Base-by-base conservation (phyloP, 1,284 basidiomycete species). In the Wolfiporia cocos region DNA sequence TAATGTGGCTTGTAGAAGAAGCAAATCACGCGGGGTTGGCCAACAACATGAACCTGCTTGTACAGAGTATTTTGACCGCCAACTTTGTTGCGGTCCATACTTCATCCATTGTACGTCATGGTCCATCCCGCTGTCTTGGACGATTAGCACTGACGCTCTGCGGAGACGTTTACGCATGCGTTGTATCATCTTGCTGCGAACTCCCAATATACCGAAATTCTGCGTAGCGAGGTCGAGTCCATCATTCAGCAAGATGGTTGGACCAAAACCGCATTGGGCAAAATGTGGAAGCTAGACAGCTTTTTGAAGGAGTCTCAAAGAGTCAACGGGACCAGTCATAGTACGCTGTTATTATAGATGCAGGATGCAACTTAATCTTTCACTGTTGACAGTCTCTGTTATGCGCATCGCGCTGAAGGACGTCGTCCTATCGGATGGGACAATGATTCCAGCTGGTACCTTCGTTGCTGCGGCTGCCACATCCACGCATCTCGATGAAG, bases 201-300 rank as follows among this genome's bases (percentile, higher is more conserved):
- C 34, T 68, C 69, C 0, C 56, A 67, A 21, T 68, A 66, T 30
- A 50, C 69, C 10, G 45, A 58, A 11, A 61, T 61, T 5, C 51
- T 77, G 24, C 65, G 73, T 2, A 66, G 71, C 31, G 74, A 78
- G 51, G 57, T 73, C 0, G 67, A 69, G 18, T 22, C 37, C 1
- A 53, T 67, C 4, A 45, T 69, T 6, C 42, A 48, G 0, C 49
- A 56, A 24, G 64, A 73, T 18, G 72, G 74, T 0, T 74, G 72
- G 69, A 67, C 65, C 0, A 74, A 73, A 50, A 51, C 52, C 0
- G 59, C 67, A 0, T 53, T 77, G 38, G 52, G 48, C 6, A 70
- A 69, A 38, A 66, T 77, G 66, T 52, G 58, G 43, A 70, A 70
- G 40, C 47, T 77, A n/a, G 74, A 78, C 47, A 76, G 72, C 45